Base-by-base conservation (phyloP, 2,329 filamentous ascomycete species). In the Botryotinia convoluta region DNA sequence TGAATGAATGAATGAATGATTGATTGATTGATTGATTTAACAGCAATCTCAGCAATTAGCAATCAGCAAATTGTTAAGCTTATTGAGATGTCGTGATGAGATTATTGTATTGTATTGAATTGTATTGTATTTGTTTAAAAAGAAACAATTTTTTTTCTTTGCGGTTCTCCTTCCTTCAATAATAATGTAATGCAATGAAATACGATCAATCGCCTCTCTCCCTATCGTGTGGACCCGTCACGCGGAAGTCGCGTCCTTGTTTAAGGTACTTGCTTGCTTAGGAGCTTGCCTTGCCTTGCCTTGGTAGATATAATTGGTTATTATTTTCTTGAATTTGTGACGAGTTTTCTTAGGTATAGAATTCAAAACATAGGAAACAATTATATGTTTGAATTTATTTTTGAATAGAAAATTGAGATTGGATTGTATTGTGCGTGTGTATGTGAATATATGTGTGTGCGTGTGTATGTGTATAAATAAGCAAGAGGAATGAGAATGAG, bases 241-340 rank as follows among this genome's bases (percentile, higher is more conserved):
- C 71, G 62, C 71, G 62, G 71, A 32, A 72, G 71, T 65, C 71
- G 71, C 71, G 71, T 72, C 48, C 48, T 65, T 62, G 57, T 44
- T 62, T 63, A 63, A 71, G 69, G 45, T 63, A 60, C 59, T 71
- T 22, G 45, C 20, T 26, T 48, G 45, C 44, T 22, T 20, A 45
- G 7, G 18, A 8, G 44, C 44, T 18, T 8, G 44, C 18, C 42
- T 9, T 22, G 44, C 44, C 44, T 22, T 45, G 44, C 44, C 35
- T 39, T 45, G 20, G 32, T 8, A 29, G 18, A 32, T 22, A 14
- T 22, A 54, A 44, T 42, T 61, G 22, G 45, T 51, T 37, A 4
- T 37, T n/a, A 39, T 37, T 32, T 22, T 20, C 1, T 44, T 44
- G 20, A 59, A 45, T 39, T 45, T 35, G 16, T 35, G 35, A 9